Conservation (phyloP, 192 early-diverging fungal species). For the Spizellomyces sp. region DNA sequence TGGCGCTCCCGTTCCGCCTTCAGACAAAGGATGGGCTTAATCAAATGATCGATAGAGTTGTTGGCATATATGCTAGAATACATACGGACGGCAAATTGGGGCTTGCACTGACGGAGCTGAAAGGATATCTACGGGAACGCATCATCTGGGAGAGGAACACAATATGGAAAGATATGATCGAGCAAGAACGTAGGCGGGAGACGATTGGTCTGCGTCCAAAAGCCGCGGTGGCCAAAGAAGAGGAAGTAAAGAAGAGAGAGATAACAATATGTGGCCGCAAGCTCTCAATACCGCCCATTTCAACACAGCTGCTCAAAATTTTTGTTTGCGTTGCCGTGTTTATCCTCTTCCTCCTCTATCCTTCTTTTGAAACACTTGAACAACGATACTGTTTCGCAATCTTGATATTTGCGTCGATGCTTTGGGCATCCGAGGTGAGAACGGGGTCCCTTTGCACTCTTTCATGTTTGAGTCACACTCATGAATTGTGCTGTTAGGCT, state of each 20-base stretch:
- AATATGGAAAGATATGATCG: constrained; percentile 97
- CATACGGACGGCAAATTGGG: constrained; percentile 63
- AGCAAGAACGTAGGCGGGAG: constrained; percentile 75
- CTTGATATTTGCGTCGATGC: constrained; percentile 81
- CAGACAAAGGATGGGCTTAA: constrained; percentile 65
- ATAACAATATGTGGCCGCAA: constrained; percentile 2
- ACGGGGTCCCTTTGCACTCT: background rate
- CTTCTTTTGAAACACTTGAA: constrained; percentile 70
- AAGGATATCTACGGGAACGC: constrained; percentile 80
- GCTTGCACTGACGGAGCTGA: constrained; percentile 73
- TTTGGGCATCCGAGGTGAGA: constrained; percentile 93
- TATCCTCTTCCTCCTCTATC: constrained; percentile 54
- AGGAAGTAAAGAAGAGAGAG: background rate
- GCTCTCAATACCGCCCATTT: background rate
- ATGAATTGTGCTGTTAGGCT: constrained; percentile 47
- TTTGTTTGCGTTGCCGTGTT: constrained; percentile 62
- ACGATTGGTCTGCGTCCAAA: constrained; percentile 28
- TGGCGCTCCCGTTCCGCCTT: constrained; percentile 69
- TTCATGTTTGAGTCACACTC: background rate
- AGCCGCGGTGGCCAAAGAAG: background rate
- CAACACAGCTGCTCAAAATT: constrained; percentile 34
- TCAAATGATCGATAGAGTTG: constrained; percentile 61
- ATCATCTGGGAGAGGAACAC: constrained; percentile 98
- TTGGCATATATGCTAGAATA: constrained; percentile 67
- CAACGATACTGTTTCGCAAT: constrained; percentile 92